Conservation (phyloP, 2,329 filamentous ascomycete genomes). For the Teratosphaeria destructans region DNA sequence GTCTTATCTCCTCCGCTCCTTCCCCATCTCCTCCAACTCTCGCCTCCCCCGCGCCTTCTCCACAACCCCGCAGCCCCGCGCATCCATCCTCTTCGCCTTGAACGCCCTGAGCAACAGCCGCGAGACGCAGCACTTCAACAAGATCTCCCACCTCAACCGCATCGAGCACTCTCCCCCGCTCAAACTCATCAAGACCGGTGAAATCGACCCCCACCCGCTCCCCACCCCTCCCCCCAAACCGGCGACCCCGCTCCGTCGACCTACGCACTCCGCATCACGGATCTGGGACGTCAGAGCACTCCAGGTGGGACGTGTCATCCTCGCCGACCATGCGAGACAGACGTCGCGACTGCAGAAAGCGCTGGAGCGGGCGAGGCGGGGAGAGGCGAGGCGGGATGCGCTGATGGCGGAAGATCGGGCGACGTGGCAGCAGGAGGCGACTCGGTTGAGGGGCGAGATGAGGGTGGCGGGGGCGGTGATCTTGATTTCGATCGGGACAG, state of each 20-base stretch:
- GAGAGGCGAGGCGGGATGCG: constrained; percentile 1
- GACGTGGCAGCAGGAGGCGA: constrained; percentile 9
- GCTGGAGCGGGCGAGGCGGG: constrained; percentile 7
- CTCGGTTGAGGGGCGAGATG: constrained; percentile 11
- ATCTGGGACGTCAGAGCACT: constrained; percentile 15
- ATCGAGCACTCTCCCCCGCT: constrained; percentile 22
- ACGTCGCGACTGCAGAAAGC: constrained; percentile 3
- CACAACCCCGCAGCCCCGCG: constrained; percentile 8
- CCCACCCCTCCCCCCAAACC: constrained; percentile 4
- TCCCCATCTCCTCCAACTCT: not conserved
- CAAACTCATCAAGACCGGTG: constrained; percentile 22
- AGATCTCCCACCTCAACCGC: constrained; percentile 17
- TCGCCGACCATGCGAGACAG: constrained; percentile 11
- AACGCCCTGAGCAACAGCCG: constrained; percentile 19
- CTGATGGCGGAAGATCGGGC: constrained; percentile 4
- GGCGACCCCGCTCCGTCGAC: not conserved
- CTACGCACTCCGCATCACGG: not conserved
- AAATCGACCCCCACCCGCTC: constrained; percentile 16
- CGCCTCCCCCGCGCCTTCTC: constrained; percentile 9
- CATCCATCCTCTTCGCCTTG: constrained; percentile 20
- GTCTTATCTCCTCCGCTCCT: not conserved
- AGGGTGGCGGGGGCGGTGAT: constrained; percentile 11
- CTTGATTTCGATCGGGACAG: constrained; percentile 10
- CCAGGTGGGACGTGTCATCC: constrained; percentile 9
- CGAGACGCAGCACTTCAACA: constrained; percentile 25